Percentiles rank a stretch among this genome's conserved stretches.
Conservation (phyloP, 1,139 yeast genomes). For the Candida albicans region DNA sequence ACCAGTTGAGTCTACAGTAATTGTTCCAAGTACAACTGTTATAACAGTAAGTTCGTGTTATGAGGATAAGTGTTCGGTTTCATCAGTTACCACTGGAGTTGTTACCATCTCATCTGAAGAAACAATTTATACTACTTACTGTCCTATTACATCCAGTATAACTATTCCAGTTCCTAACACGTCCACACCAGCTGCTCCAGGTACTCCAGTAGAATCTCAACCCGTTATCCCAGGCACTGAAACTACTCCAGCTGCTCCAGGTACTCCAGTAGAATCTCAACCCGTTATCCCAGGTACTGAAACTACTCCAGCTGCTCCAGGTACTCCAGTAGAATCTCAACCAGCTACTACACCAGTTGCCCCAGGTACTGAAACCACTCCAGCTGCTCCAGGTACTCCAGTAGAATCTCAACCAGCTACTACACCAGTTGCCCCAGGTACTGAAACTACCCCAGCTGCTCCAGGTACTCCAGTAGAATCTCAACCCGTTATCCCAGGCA, state of each 20-base stretch:
- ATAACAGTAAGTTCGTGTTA: conserved; percentile 24
- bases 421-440: no score
- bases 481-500: neutral
- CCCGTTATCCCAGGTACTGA: conserved; percentile 19
- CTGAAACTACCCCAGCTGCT: no score
- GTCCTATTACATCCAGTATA: conserved; percentile 20
- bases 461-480: no score
- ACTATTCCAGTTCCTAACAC: conserved; percentile 18
- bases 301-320: neutral
- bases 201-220: neutral
- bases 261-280: neutral
- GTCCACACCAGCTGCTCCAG: conserved; percentile 10
- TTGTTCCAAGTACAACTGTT: no score
- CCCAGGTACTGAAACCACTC: no score
- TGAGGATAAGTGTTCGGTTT: conserved; percentile 26
- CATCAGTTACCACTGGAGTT: conserved; percentile 38
- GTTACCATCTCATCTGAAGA: conserved; percentile 28
- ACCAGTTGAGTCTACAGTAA: no score
- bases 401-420: no score
- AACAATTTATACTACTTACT: conserved; percentile 22
- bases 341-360: no score
- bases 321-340: no score
- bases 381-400: no score
- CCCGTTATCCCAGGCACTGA: no score
- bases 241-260: no score